Evolutionary conservation across 2,329 filamentous ascomycete species (phyloP).

Genomic region (Claviceps sp.): DNA sequence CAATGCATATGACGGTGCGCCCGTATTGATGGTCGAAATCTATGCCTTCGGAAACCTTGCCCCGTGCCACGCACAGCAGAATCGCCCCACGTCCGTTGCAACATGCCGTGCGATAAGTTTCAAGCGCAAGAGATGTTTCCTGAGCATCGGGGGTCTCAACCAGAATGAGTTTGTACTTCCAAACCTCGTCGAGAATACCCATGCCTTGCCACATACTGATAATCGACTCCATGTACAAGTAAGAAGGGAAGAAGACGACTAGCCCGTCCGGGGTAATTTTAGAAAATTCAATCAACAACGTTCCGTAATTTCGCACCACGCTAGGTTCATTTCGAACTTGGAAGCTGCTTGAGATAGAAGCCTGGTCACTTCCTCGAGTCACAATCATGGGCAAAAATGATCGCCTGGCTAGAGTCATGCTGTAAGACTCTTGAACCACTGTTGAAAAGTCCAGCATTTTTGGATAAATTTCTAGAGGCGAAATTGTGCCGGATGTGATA

Average conservation of each 20-base stretch:
- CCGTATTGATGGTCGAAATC: conserved; percentile 99
- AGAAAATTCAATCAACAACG: conserved; percentile 83
- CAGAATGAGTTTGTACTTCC: conserved; percentile 97
- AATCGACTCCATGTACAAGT: conserved; percentile 98
- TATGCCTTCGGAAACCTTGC: conserved; percentile 95
- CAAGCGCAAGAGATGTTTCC: conserved; percentile 86
- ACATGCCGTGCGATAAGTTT: conserved; percentile 94
- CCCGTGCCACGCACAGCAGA: conserved; percentile 85
- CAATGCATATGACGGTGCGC: conserved; percentile 88
- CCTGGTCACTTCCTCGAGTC: conserved; percentile 87
- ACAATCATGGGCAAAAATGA: conserved; percentile 99
- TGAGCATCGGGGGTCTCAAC: conserved; percentile 97
- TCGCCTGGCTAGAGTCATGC: conserved; percentile 83
- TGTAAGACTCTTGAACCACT: conserved; percentile 92
- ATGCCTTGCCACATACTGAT: conserved; percentile 99
- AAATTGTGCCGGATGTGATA: conserved; percentile 95
- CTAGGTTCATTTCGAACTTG: conserved; percentile 90
- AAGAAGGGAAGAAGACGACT: conserved; percentile 98
- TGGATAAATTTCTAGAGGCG: conserved; percentile 95
- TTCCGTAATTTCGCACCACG: conserved; percentile 95
- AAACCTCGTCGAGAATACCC: conserved; percentile 93
- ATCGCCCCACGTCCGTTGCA: conserved; percentile 93
- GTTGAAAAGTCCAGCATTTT: conserved; percentile 93
- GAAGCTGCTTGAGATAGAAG: conserved; percentile 83
- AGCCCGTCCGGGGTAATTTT: conserved; percentile 93